Evolutionary conservation across 129 eudicot species (phyloP).

Genomic region (Calendula officinalis): DNA sequence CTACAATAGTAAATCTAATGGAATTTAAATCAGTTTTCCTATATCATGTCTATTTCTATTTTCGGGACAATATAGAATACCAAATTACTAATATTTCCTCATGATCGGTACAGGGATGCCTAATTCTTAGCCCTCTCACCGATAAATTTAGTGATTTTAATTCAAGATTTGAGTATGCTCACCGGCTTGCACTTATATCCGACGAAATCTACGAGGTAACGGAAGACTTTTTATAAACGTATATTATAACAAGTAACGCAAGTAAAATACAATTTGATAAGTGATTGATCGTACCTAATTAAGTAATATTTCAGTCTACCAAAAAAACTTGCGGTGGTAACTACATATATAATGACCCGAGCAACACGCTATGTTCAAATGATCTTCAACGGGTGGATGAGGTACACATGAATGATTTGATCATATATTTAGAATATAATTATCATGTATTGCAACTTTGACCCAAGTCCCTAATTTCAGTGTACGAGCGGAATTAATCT

Average conservation of each 20-base stretch:
- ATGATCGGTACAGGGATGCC: conserved; percentile 16
- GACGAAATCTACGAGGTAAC: conserved; percentile 18
- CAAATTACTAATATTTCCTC: neutral
- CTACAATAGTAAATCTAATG: neutral
- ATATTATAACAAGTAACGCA: too few relatives aligned
- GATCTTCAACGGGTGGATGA: conserved; percentile 20
- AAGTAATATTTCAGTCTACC: conserved; percentile 25
- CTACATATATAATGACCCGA: conserved; percentile 22
- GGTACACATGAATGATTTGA: conserved; percentile 11
- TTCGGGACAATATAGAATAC: neutral
- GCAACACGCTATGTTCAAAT: conserved; percentile 17
- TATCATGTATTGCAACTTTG: neutral
- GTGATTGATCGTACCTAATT: neutral
- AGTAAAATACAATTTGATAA: neutral
- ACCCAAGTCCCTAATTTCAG: conserved; percentile 1
- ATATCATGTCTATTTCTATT: too few relatives aligned
- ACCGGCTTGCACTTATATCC: conserved; percentile 21
- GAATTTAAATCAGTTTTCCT: neutral
- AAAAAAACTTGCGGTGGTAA: conserved; percentile 23
- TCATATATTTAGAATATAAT: neutral
- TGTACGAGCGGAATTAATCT: conserved; percentile 16
- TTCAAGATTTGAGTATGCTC: conserved; percentile 27
- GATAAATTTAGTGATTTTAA: conserved; percentile 14
- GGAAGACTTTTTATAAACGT: too few relatives aligned
- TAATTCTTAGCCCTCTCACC: conserved; percentile 26